phyloP scores from a whole-genome alignment of 257 asterid genomes.

The Solanum dulcamara region DNA sequence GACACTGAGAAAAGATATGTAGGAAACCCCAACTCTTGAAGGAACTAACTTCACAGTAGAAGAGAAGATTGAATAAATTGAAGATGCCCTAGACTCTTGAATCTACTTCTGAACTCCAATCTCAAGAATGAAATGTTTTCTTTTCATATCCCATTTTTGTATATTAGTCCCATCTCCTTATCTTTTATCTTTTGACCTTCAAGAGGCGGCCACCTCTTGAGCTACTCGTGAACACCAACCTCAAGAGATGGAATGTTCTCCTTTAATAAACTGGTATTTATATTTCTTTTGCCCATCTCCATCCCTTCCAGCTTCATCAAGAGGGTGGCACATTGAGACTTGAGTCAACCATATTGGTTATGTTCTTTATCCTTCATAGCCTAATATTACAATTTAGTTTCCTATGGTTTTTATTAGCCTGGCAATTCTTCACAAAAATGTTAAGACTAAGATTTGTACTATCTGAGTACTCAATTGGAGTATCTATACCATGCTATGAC shows the following conservation, averaged over 20 bases:
- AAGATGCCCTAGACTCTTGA: neutral
- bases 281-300: neutral
- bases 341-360: neutral
- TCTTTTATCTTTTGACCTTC: neutral
- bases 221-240: neutral
- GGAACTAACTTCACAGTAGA: neutral
- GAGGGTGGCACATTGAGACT: neutral
- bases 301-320: neutral
- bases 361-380: neutral
- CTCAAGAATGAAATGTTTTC: neutral
- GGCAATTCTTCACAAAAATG: neutral
- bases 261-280: neutral
- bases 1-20: neutral
- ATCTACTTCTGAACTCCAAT: neutral
- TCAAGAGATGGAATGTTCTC: neutral
- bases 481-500: neutral
- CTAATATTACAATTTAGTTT: neutral
- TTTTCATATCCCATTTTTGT: neutral
- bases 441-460: neutral
- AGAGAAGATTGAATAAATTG: neutral
- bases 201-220: neutral
- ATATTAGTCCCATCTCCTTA: neutral
- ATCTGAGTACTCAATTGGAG: neutral
- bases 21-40: neutral
- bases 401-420: neutral